Base-by-base conservation (phyloP, 305 asterid species). In the Withania somnifera region DNA sequence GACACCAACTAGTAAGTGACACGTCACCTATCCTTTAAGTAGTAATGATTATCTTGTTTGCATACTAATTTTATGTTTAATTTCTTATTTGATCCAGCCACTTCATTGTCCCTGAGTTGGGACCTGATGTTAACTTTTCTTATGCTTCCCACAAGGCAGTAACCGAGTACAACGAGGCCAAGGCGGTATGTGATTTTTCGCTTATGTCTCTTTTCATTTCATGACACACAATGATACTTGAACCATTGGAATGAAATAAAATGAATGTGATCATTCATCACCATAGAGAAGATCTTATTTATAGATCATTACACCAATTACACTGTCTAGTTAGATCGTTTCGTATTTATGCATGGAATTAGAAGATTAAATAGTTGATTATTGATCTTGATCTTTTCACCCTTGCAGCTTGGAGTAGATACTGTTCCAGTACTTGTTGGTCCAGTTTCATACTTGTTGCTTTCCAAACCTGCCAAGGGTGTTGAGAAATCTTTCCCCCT, bases 1-100 rank as follows among this genome's bases (percentile, higher is more conserved):
- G 98, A 93, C 85, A 93, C 98, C 84, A 92, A 93, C 93, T 93
- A 93, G 98, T 92, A 90, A 93, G 98, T 92, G 75, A 36, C 52
- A 8, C 32, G 38, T 80, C 76, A 8, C 71, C 42, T 28, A 57
- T 3, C 17, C 0, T 13, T 78, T 57, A 11, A 78, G 17, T 6
- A 10, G 54, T 24, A 0, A 7, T 57, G 28, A 57, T 24, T 47
- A 7, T 47, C 60, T 47, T 24, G 42, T 73, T 4, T 26, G 79
- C 13, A 7, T 75, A 51, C 53, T 75, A 10, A 71, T 56, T 3
- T 80, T 63, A 80, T 60, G 10, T 7, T n/a, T 26, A 13, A 22
- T 73, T 58, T 22, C 26, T 83, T 71, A 80, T 14, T 82, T 15
- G 57, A 69, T 87, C 89, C 89, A 93, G 89, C 82, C 89, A 86